These are phyloP conservation scores for Coemansia sp. DNA, from an alignment of 192 early-diverging fungal species.

Conservation along the genomic window DNA sequence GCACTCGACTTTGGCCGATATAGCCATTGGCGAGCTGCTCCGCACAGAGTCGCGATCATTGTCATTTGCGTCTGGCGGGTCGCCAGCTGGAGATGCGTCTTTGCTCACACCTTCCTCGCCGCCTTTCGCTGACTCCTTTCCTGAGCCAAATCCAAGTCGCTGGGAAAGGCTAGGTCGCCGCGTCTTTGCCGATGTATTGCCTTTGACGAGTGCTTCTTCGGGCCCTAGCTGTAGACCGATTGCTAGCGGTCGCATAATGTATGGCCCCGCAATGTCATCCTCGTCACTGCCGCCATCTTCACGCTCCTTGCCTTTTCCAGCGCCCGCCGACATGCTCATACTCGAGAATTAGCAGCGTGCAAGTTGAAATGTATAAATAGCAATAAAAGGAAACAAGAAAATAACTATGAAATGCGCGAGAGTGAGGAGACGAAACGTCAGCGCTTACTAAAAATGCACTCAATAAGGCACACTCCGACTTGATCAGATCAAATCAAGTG, in stretches of 20 bases:
- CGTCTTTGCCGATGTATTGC: conserved; percentile 5
- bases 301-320: conserved; percentile 9
- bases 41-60: conserved; percentile 10
- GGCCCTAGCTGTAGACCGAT: conserved; percentile 24
- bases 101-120: neutral
- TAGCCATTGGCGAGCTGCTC: neutral
- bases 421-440: neutral
- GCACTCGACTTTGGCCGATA: conserved; percentile 32
- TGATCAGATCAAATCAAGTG: conserved; percentile 8
- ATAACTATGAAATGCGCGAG: neutral
- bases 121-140: neutral
- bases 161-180: conserved; percentile 53
- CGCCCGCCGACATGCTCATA: neutral
- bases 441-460: neutral
- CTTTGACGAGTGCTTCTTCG: neutral
- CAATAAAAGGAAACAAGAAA: neutral
- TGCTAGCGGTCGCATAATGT: conserved; percentile 31
- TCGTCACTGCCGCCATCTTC: neutral
- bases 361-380: neutral
- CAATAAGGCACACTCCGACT: neutral
- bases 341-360: neutral
- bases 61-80: neutral
- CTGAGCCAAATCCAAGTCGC: conserved; percentile 28
- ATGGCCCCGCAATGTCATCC: conserved; percentile 10
- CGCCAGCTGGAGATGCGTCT: neutral